These are phyloP conservation scores for Geosmithia putterillii DNA, from an alignment of 2,329 filamentous ascomycete species.

Conservation along the genomic window DNA sequence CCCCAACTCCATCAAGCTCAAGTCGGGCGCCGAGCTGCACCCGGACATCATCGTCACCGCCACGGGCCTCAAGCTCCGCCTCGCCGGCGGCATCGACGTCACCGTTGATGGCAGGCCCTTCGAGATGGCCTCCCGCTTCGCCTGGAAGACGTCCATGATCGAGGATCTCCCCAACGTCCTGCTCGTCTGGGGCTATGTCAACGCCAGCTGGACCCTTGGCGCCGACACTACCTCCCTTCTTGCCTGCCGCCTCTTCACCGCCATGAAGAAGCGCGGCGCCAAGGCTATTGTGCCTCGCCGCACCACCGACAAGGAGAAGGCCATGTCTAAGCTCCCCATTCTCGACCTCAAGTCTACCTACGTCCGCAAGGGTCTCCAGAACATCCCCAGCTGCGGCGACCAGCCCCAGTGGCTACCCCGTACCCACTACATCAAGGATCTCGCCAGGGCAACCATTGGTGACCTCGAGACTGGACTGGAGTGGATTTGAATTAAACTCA, in stretches of 20 bases:
- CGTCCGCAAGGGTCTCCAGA: neutral
- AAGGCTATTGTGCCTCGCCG: neutral
- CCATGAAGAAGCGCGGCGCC: conserved; percentile 20
- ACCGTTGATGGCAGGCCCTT: conserved; percentile 35
- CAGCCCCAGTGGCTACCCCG: neutral
- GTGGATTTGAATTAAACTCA: no score
- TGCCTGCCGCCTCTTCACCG: conserved; percentile 34
- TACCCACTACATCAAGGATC: neutral
- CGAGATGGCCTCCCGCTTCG: conserved; percentile 28
- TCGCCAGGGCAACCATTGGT: neutral
- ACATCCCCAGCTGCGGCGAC: neutral
- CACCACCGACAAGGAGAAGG: neutral
- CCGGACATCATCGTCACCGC: conserved; percentile 55
- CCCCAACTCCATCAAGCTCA: conserved; percentile 26
- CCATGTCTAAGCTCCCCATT: neutral
- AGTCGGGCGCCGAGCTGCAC: conserved; percentile 27
- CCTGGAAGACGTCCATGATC: conserved; percentile 51
- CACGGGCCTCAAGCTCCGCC: conserved; percentile 44
- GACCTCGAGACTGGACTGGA: neutral
- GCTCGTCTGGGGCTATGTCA: conserved; percentile 47
- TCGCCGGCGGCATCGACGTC: conserved; percentile 40
- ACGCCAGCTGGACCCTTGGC: conserved; percentile 50
- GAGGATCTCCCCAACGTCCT: conserved; percentile 49
- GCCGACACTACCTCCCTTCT: conserved; percentile 40
- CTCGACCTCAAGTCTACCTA: neutral